Evolutionary conservation across 768 basidiomycete genomes (phyloP), one percentile per base, ranked within the genome.

Genomic region (Gloeostereum incarnatum): DNA sequence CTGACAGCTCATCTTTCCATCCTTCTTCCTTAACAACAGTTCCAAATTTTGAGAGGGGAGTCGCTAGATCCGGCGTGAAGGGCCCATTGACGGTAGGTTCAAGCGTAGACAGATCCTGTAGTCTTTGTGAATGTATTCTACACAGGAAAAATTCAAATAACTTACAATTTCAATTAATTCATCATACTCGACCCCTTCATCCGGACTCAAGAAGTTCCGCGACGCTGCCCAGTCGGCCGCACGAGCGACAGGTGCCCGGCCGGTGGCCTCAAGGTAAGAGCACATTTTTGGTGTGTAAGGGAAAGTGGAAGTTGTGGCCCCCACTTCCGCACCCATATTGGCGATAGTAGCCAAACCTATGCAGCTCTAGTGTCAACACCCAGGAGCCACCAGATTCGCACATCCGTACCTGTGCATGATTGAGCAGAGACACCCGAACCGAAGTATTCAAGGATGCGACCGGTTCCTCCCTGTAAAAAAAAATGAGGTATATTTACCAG

Each of bases 241-340:
- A 11, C 61, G 63, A 21, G 93, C 93, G 18, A 94, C 90, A 22
- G 83, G 76, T 27, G 73, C 78, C 40, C 96, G 80, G 35, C 89
- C 82, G 6, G 96, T 99, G 14, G 92, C 92, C 45, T 75, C 68
- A 21, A 99, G 75, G 61, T 98, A 99, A 24, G 76, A 69, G 22
- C 78, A 72, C 94, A 98, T 98, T 51, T 78, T 77, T 13, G 74
- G 60, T 11, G 90, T 91, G 61, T 98, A 99, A 4, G 94, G 93
- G 72, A 99, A 99, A 5, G 86, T 90, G 1, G 93, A 94, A 0
- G 96, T 98, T 1, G 96, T 99, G n/a, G 96, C 96, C 26, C 96
- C 96, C n/a, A 98, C 93, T 66, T 99, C 96, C 9, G 96, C 96
- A 36, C 96, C 96, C 96, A 98, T 99, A 60, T 99, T 98, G 31